Evolutionary conservation across 2,329 filamentous ascomycete genomes (phyloP).

Genomic region (Diaporthe citri): DNA sequence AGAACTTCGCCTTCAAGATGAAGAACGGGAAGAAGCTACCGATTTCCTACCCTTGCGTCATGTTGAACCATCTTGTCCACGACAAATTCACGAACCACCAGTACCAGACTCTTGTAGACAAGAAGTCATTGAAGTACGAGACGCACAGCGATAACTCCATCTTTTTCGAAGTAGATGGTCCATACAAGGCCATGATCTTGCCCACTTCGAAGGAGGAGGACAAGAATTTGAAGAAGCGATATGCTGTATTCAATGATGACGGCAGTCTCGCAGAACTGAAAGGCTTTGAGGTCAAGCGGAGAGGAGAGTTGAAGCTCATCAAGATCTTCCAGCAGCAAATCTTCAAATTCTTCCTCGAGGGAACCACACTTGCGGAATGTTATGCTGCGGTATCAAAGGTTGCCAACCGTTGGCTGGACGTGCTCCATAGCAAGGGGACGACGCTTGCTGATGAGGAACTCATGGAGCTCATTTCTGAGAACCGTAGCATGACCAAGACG

Average conservation of each 20-base stretch:
- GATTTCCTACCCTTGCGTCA: conserved; percentile 98
- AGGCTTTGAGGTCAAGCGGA: conserved; percentile 96
- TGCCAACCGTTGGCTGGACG: conserved; percentile 96
- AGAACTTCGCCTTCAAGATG: conserved; percentile 94
- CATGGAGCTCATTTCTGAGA: conserved; percentile 99
- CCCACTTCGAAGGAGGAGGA: conserved; percentile 99
- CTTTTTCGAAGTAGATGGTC: conserved; percentile 98
- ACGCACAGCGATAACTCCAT: conserved; percentile 99
- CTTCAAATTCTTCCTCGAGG: conserved; percentile 99
- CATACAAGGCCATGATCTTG: conserved; percentile 96
- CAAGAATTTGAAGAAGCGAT: conserved; percentile 99
- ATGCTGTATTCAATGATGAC: conserved; percentile 98
- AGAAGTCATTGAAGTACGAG: conserved; percentile 86
- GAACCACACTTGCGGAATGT: conserved; percentile 86
- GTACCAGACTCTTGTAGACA: conserved; percentile 90
- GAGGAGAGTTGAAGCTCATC: conserved; percentile 98
- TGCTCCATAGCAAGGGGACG: conserved; percentile 87
- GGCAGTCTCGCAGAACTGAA: conserved; percentile 95
- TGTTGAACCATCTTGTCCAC: conserved; percentile 98
- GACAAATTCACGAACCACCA: conserved; percentile 96
- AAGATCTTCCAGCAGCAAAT: conserved; percentile 99
- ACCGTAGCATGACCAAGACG: conserved; percentile 97
- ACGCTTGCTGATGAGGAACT: conserved; percentile 96
- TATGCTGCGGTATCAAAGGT: conserved; percentile 94
- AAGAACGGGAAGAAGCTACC: conserved; percentile 96